phyloP scores from a whole-genome alignment of 1,284 basidiomycete genomes.

The Takashimella koratensis region DNA sequence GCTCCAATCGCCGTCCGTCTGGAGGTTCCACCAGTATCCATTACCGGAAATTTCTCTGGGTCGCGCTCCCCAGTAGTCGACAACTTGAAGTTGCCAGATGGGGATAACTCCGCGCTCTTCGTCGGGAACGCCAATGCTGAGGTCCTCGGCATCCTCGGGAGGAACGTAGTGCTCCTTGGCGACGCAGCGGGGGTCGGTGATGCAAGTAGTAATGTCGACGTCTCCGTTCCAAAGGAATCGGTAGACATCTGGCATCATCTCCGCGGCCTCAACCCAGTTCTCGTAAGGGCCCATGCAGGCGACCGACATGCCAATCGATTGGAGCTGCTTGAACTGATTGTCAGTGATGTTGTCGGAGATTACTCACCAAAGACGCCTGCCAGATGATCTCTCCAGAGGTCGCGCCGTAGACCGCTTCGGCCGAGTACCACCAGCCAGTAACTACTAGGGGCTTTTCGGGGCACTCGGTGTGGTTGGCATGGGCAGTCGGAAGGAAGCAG shows the following conservation, averaged over 20 bases:
- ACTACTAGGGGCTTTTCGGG: conserved; percentile 31
- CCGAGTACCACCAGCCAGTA: conserved; percentile 37
- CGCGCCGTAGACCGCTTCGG: conserved; percentile 9
- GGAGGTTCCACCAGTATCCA: conserved; percentile 13
- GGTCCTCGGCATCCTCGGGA: conserved; percentile 11
- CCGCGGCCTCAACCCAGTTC: conserved; percentile 32
- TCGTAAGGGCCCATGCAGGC: conserved; percentile 30
- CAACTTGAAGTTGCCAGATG: conserved; percentile 13
- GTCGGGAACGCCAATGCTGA: conserved; percentile 6
- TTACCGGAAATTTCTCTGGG: neutral
- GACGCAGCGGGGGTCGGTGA: conserved; percentile 17
- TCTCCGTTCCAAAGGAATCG: conserved; percentile 14
- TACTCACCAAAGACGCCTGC: conserved; percentile 21
- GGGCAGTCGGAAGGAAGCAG: conserved; percentile 25
- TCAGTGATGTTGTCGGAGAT: neutral
- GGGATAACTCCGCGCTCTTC: conserved; percentile 17
- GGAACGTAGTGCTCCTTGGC: conserved; percentile 10
- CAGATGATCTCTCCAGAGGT: conserved; percentile 27
- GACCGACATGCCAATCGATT: conserved; percentile 13
- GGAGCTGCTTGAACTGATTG: conserved; percentile 17
- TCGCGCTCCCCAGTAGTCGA: conserved; percentile 10
- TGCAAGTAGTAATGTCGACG: conserved; percentile 10
- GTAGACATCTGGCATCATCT: conserved; percentile 41
- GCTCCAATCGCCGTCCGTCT: conserved; percentile 11
- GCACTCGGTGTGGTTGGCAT: conserved; percentile 18